Evolutionary conservation across 345 rosid genomes (phyloP).

Genomic region (Garcia nutans): DNA sequence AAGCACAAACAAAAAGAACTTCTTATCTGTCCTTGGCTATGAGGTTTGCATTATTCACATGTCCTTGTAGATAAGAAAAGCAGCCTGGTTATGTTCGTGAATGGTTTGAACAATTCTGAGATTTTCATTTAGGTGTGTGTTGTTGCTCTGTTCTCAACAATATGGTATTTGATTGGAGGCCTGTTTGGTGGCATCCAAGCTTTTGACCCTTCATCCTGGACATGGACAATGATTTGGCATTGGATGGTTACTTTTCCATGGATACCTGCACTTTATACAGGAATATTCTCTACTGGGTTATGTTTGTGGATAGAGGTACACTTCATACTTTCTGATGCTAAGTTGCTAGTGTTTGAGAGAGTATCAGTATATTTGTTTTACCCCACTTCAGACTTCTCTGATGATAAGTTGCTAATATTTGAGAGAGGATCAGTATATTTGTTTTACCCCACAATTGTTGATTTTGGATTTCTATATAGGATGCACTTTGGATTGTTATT

Average conservation of each 20-base stretch:
- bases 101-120: conserved; percentile 16
- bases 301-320: conserved; percentile 70
- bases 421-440: background rate
- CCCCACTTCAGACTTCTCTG: background rate
- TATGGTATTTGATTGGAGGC: conserved; percentile 52
- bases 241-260: conserved; percentile 58
- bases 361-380: too few relatives aligned
- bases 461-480: background rate
- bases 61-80: background rate
- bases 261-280: conserved; percentile 62
- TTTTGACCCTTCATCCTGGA: conserved; percentile 41
- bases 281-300: conserved; percentile 54
- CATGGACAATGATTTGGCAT: conserved; percentile 45
- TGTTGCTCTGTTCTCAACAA: conserved; percentile 42
- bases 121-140: conserved; percentile 41
- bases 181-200: conserved; percentile 30
- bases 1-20: conserved; percentile 43
- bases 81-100: background rate
- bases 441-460: background rate
- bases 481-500: background rate
- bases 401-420: too few relatives aligned
- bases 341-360: too few relatives aligned
- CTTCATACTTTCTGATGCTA: background rate
- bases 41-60: conserved; percentile 34
- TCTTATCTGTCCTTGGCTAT: conserved; percentile 53